Percentiles rank a stretch among this genome's conserved stretches.
These are phyloP conservation scores for Podospora pseudopauciseta DNA, from an alignment of 495 filamentous ascomycete species.

Conservation along the genomic window DNA sequence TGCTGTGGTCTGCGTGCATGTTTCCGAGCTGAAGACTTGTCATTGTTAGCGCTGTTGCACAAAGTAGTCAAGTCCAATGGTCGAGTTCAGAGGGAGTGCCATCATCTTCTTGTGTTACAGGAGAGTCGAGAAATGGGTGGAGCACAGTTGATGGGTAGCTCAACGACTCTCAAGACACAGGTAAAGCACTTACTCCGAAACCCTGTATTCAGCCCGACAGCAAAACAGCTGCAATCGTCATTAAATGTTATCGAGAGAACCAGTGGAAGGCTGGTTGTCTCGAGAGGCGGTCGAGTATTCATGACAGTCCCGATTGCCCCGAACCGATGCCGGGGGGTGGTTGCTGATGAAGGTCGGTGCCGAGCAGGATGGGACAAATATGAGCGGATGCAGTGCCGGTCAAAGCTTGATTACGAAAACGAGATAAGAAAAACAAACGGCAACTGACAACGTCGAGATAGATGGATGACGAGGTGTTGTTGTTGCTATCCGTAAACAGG, in stretches of 20 bases:
- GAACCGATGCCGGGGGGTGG: background rate
- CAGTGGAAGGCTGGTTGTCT: conserved; percentile 66
- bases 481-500: background rate
- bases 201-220: conserved; percentile 81
- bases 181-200: conserved; percentile 68
- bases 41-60: background rate
- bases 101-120: background rate
- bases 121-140: background rate
- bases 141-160: background rate
- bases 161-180: background rate
- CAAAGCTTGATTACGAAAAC: background rate
- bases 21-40: conserved; percentile 72
- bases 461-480: background rate
- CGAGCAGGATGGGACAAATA: background rate
- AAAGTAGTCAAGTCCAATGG: background rate
- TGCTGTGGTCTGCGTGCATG: conserved; percentile 65
- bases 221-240: conserved; percentile 79
- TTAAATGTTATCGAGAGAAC: conserved; percentile 88
- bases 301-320: conserved; percentile 47
- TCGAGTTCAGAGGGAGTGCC: background rate
- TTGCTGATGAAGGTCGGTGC: background rate
- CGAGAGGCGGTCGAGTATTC: conserved; percentile 87
- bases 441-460: background rate
- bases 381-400: conserved; percentile 4
- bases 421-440: background rate